Evolutionary conservation across 2,329 filamentous ascomycete genomes (phyloP).

Genomic region (Pseudogymnoascus sp.): DNA sequence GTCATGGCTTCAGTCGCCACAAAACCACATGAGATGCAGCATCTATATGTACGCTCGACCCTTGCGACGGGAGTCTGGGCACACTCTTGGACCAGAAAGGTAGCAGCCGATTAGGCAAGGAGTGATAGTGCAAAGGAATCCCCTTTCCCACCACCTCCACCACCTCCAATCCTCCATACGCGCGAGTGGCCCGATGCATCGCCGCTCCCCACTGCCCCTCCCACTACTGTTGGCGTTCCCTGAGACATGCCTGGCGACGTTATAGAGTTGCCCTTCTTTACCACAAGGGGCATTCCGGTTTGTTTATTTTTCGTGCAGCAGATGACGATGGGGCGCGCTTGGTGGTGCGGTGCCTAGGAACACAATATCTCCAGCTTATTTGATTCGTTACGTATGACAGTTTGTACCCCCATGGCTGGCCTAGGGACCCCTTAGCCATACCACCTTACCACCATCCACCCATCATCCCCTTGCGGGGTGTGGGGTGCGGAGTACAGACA

Average conservation of each 20-base stretch:
- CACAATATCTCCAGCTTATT: not conserved
- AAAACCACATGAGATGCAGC: not conserved
- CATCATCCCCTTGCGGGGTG: not conserved
- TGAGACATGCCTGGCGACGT: not conserved
- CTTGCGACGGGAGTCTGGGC: not conserved
- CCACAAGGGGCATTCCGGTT: not conserved
- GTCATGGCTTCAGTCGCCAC: not conserved
- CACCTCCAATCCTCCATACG: not conserved
- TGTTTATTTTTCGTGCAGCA: not conserved
- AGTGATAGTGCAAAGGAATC: not conserved
- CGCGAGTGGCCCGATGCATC: not conserved
- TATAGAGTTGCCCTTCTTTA: not conserved
- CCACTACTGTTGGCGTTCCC: not conserved
- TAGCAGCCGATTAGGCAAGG: not conserved
- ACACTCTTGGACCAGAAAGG: not conserved
- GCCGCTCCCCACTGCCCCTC: not conserved
- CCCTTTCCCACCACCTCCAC: not conserved
- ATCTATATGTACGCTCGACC: not conserved
- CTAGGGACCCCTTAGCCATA: not conserved
- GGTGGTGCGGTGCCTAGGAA: not conserved
- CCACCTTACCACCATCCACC: not conserved
- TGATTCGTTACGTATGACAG: not conserved
- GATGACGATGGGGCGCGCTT: not conserved
- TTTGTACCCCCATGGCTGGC: not conserved
- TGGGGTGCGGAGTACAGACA: not conserved